Percentiles rank a stretch among this genome's conserved stretches.
These are phyloP conservation scores for Thelonectria blattea DNA, from an alignment of 2,329 filamentous ascomycete species.

Conservation along the genomic window DNA sequence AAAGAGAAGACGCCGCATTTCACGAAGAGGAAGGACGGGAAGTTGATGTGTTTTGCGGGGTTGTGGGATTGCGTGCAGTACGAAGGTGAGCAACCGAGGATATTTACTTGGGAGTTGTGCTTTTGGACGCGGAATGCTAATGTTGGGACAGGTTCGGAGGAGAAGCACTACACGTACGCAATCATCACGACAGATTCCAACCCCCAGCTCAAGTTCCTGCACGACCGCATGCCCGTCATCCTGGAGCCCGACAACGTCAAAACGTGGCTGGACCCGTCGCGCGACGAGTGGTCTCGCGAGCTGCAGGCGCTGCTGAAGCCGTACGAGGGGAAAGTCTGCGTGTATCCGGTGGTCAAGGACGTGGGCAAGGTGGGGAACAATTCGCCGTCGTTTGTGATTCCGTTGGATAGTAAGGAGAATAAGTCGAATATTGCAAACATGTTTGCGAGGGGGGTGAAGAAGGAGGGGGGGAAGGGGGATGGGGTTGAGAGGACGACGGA, in stretches of 20 bases:
- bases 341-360: slow-evolving; percentile 85
- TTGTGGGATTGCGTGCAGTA: slow-evolving; percentile 89
- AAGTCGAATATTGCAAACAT: slow-evolving; percentile 95
- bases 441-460: slow-evolving; percentile 58
- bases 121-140: background rate
- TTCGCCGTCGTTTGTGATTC: slow-evolving; percentile 81
- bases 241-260: slow-evolving; percentile 74
- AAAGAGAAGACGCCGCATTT: slow-evolving; percentile 88
- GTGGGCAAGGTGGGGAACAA: slow-evolving; percentile 96
- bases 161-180: slow-evolving; percentile 86
- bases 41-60: slow-evolving; percentile 87
- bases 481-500: background rate
- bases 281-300: slow-evolving; percentile 76
- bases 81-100: slow-evolving; percentile 62
- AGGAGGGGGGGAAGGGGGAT: background rate
- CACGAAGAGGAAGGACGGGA: slow-evolving; percentile 79
- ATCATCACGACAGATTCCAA: slow-evolving; percentile 93
- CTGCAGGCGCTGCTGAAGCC: slow-evolving; percentile 82
- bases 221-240: slow-evolving; percentile 96
- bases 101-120: too few species aligned
- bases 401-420: slow-evolving; percentile 83
- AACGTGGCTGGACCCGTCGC: slow-evolving; percentile 78
- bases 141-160: slow-evolving; percentile 45
- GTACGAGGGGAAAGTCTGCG: slow-evolving; percentile 78
- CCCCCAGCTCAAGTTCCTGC: slow-evolving; percentile 81